Conservation (phyloP, 140 eudicot genomes). For the Ambrosia hybrid region DNA sequence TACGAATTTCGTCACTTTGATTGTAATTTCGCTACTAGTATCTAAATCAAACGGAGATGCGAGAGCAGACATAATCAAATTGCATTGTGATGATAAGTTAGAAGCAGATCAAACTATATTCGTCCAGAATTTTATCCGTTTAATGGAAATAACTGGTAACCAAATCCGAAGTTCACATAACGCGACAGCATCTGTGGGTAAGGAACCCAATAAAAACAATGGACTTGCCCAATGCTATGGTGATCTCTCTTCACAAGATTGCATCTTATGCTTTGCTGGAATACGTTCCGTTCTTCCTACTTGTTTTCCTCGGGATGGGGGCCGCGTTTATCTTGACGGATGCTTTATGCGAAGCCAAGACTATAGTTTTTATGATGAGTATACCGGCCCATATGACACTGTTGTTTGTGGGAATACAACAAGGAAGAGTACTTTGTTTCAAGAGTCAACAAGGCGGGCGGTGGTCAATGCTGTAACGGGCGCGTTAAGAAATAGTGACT, state of each 20-base stretch:
- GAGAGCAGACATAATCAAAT: no score
- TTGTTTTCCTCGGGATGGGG: constrained; percentile 53
- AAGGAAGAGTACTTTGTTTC: constrained; percentile 7
- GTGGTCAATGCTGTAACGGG: constrained; percentile 2
- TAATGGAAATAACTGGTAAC: constrained; percentile 45
- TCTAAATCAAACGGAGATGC: constrained; percentile 44
- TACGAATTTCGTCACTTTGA: constrained; percentile 3
- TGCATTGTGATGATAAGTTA: constrained; percentile 29
- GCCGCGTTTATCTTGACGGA: constrained; percentile 62
- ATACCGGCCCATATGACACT: constrained; percentile 36
- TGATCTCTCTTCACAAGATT: constrained; percentile 61
- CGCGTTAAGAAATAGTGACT: constrained; percentile 11
- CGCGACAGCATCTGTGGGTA: constrained; percentile 40
- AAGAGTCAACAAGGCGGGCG: constrained; percentile 8
- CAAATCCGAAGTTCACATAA: constrained; percentile 38
- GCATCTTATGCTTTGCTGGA: constrained; percentile 57
- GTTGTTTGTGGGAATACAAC: constrained; percentile 39
- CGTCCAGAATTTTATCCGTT: constrained; percentile 33
- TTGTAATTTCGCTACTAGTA: constrained; percentile 25
- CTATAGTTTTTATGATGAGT: constrained; percentile 47
- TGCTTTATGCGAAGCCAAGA: constrained; percentile 55
- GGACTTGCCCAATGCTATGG: constrained; percentile 70
- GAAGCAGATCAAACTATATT: constrained; percentile 35
- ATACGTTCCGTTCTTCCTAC: constrained; percentile 57
- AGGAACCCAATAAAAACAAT: constrained; percentile 33